Percentiles rank a stretch among this genome's conserved stretches.
Conservation (phyloP, 257 asterid genomes). For the Gentiana macrophylla region DNA sequence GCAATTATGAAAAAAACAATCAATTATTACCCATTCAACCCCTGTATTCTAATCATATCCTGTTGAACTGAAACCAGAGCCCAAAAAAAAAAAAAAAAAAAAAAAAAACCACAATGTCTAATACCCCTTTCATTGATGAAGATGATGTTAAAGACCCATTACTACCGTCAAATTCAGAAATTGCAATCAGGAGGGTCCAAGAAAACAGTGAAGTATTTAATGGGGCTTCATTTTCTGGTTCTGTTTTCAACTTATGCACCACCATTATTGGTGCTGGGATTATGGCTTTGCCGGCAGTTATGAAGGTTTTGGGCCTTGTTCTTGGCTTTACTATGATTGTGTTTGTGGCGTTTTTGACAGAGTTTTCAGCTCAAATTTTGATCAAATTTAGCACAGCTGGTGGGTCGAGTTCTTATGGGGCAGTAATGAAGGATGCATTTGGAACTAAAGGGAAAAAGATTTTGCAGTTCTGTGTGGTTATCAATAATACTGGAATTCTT, state of each 20-base stretch:
- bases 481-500: constrained; percentile 44
- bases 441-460: constrained; percentile 32
- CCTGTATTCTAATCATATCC: neutral
- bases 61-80: neutral
- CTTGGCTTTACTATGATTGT: constrained; percentile 34
- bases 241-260: constrained; percentile 49
- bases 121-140: constrained; percentile 11
- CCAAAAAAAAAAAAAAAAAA: neutral
- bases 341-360: constrained; percentile 39
- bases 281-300: constrained; percentile 61
- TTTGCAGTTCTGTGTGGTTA: constrained; percentile 34
- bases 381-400: constrained; percentile 33
- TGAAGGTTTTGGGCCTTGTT: constrained; percentile 55
- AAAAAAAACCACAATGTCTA: constrained; percentile 16
- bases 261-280: constrained; percentile 64
- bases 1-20: neutral
- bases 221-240: constrained; percentile 55
- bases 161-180: constrained; percentile 9
- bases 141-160: constrained; percentile 28
- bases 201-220: constrained; percentile 9
- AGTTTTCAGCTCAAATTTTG: constrained; percentile 29
- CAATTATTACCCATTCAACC: neutral
- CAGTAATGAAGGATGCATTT: constrained; percentile 41
- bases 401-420: constrained; percentile 37
- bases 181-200: constrained; percentile 3